Percentiles rank a stretch among this genome's conserved stretches.
phyloP scores from a whole-genome alignment of 495 filamentous ascomycete species.

The Hypoxylon lenormandii region DNA sequence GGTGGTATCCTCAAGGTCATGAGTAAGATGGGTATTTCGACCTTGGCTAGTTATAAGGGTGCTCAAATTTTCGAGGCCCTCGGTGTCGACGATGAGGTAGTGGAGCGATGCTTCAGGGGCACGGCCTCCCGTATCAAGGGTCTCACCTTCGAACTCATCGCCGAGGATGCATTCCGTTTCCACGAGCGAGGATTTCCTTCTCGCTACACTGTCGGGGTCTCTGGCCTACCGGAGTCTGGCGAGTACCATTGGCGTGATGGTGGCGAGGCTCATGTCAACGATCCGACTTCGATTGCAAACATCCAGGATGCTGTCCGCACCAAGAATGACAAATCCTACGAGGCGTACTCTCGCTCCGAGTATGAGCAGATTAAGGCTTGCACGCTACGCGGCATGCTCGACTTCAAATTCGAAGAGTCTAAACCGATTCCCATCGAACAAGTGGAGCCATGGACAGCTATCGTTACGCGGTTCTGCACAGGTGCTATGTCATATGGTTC shows the following conservation, averaged over 20 bases:
- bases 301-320: slow-evolving; percentile 97
- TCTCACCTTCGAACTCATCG: slow-evolving; percentile 94
- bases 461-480: slow-evolving; percentile 97
- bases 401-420: slow-evolving; percentile 94
- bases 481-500: slow-evolving; percentile 99
- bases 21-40: slow-evolving; percentile 99
- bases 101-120: slow-evolving; percentile 95
- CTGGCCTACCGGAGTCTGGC: slow-evolving; percentile 90
- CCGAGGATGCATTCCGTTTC: slow-evolving; percentile 95
- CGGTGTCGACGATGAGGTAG: slow-evolving; percentile 92
- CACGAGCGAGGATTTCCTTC: slow-evolving; percentile 96
- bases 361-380: slow-evolving; percentile 99
- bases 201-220: slow-evolving; percentile 78
- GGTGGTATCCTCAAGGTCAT: slow-evolving; percentile 99
- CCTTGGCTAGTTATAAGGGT: slow-evolving; percentile 97
- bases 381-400: slow-evolving; percentile 93
- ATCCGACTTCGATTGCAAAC: slow-evolving; percentile 94
- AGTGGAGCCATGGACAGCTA: slow-evolving; percentile 98
- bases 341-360: slow-evolving; percentile 92
- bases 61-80: slow-evolving; percentile 99
- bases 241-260: slow-evolving; percentile 99
- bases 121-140: slow-evolving; percentile 96
- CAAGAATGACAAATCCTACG: slow-evolving; percentile 99
- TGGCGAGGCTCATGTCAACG: slow-evolving; percentile 97
- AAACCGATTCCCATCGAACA: slow-evolving; percentile 94